Base-by-base conservation (phyloP, 495 filamentous ascomycete species). In the Aspergillus olivimuriae region DNA sequence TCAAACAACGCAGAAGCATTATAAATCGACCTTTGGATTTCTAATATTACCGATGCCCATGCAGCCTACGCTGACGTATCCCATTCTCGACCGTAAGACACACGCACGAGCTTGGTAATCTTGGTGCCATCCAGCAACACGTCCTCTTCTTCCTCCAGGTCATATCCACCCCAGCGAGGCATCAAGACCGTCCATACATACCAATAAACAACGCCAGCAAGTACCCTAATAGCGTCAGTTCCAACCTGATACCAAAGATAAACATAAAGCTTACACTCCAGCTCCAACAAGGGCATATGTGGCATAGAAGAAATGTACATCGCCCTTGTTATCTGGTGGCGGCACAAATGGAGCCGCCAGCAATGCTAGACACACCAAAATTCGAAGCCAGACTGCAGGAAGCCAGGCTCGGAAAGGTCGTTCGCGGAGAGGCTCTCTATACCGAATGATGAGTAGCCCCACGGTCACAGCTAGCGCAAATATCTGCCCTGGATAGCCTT, bases 261-360 rank as follows among this genome's bases (percentile, higher is more conserved):
- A 7, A 22, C 24, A 10, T 4, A 17, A 34, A 10, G 79, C 83
- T 74, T 68, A 87, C 83, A 84, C 73, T 20, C 70, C 72, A 33
- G 78, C 74, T 2, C 82, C 83, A 23, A 87, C 83, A 51, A 87
- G 65, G 1, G 84, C 83, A 66, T 87, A 87, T 6, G 77, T 85
- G 1, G 79, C 83, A 50, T 86, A 80, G 54, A 78, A 84, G 43
- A 87, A 70, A 22, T 78, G 70, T 7, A 75, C 75, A 44, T 76
- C 68, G 10, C 72, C 70, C 34, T 73, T 63, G 33, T 62, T 53
- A 34, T 78, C 66, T 9, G 33, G 76, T 61, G 41, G 80, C 53
- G 45, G 75, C 45, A 70, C 51, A 4, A 66, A 68, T 6, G 68
- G 68, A 1, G 66, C 55, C 4, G 50, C 53, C 11, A 72, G 17